These are phyloP conservation scores for Berkeleyomyces basicola DNA, from an alignment of 2,329 filamentous ascomycete genomes.

Conservation along the genomic window DNA sequence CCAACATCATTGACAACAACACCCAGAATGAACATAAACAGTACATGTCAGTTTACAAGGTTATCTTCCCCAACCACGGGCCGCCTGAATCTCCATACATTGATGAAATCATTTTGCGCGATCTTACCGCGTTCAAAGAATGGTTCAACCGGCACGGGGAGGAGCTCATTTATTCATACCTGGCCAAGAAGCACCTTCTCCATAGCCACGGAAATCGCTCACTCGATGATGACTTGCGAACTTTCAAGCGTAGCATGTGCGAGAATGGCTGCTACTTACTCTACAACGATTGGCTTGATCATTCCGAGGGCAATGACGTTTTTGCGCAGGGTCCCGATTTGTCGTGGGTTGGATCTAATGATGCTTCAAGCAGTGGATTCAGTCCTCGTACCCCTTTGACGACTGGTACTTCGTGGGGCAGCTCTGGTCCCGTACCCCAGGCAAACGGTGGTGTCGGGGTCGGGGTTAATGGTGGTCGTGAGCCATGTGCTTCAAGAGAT, in stretches of 20 bases:
- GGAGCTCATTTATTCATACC: not conserved
- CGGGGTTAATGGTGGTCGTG: not conserved
- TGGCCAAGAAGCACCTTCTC: not conserved
- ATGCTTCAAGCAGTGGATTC: conserved; percentile 5
- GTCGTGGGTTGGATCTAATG: not conserved
- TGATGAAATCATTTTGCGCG: not conserved
- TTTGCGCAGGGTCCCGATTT: conserved; percentile 1
- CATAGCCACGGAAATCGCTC: not conserved
- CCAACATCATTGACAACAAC: not conserved
- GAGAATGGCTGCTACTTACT: conserved; percentile 2
- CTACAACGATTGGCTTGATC: conserved; percentile 2
- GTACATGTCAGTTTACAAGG: not conserved
- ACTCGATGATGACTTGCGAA: not conserved
- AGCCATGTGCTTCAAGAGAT: not conserved
- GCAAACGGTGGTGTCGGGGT: not conserved
- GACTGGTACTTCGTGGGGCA: not conserved
- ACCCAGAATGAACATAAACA: not conserved
- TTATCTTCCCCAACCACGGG: not conserved
- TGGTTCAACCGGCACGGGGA: not conserved
- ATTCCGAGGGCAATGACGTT: not conserved
- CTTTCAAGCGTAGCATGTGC: conserved; percentile 1
- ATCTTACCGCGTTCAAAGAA: conserved; percentile 5
- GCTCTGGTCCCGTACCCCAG: not conserved
- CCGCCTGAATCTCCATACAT: not conserved
- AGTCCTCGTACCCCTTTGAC: conserved; percentile 7